Base-by-base conservation (phyloP, 768 basidiomycete species). In the Lanmaoa pseudosensibilis region DNA sequence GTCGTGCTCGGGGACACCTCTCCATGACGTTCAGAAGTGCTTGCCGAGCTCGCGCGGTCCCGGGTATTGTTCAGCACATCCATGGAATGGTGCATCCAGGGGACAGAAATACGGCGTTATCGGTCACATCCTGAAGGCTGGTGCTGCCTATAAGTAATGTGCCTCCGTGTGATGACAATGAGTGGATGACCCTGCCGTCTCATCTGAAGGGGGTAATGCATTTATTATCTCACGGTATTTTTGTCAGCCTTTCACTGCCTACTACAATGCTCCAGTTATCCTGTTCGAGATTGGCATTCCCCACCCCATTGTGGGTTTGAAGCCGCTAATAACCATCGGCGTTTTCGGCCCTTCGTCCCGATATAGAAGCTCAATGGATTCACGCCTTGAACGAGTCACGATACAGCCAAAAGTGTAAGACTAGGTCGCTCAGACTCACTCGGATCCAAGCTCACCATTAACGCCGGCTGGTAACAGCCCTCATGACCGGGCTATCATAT, bases 1-100 rank as follows among this genome's bases (percentile, higher is more conserved):
- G 61, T 68, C 6, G 51, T 15, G 10, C 25, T 61, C 4, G 57
- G 56, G 15, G 64, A 61, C 34, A 36, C 4, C 3, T 54, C 54
- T 15, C 16, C 23, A 2, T 27, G 49, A 38, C 27, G 54, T 45
- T 46, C 49, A 5, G 25, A 36, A 19, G 30, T 8, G 19, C 23
- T 23, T 32, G 34, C 41, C 1, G 46, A 27, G 37, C 6, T 19
- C 0, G 25, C 12, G 30, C 13, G 16, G 32, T 27, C 21, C 1
- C 16, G 53, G 33, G 2, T 30, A 18, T 21, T 6, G 12, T 7
- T 34, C 33, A 37, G 15, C 9, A n/a, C 15, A 37, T 23, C 43
- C 56, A 54, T 59, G 23, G 34, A 23, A 46, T 4, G 43, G n/a
- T 1, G 16, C 13, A 32, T 43, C 32, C 5, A 15, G 19, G 39